These are phyloP conservation scores for Aspergillus cristatus DNA, from an alignment of 495 filamentous ascomycete genomes.

Conservation along the genomic window DNA sequence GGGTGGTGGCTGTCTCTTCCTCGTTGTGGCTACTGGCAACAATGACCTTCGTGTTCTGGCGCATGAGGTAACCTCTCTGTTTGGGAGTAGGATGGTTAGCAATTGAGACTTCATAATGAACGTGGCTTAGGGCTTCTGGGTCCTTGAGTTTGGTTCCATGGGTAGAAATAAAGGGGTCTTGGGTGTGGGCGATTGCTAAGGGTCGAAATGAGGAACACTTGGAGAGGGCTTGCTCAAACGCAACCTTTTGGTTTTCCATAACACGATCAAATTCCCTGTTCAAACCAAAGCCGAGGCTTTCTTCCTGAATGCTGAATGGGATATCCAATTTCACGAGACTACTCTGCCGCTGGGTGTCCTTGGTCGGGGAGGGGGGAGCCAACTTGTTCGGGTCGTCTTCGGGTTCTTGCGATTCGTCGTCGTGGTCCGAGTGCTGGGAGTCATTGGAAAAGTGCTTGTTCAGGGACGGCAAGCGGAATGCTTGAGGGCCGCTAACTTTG, in stretches of 20 bases:
- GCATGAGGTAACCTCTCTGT: conserved; percentile 98
- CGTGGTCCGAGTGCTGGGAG: conserved; percentile 13
- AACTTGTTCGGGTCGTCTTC: conserved; percentile 3
- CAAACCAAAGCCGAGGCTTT: conserved; percentile 66
- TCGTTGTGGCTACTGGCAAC: conserved; percentile 66
- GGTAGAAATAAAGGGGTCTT: conserved; percentile 3
- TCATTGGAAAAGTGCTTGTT: conserved; percentile 27
- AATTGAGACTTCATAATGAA: conserved; percentile 5
- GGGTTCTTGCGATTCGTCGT: conserved; percentile 21
- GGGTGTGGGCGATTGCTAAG: conserved; percentile 4
- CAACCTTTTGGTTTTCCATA: conserved; percentile 97
- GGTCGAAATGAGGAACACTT: conserved; percentile 10
- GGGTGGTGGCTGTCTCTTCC: conserved; percentile 29
- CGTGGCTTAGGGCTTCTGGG: neutral
- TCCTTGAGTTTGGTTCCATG: neutral
- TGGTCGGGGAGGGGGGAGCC: conserved; percentile 9
- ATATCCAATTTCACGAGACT: conserved; percentile 63
- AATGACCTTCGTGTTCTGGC: conserved; percentile 95
- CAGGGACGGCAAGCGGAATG: conserved; percentile 49
- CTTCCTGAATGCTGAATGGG: conserved; percentile 41
- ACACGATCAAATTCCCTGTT: conserved; percentile 91
- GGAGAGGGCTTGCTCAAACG: conserved; percentile 46
- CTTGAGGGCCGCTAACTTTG: conserved; percentile 66
- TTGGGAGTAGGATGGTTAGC: conserved; percentile 49
- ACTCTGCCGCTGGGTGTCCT: conserved; percentile 34